Evolutionary conservation across 495 filamentous ascomycete species (phyloP), one percentile per base, ranked within the genome.

Genomic region (Penicillium diatomitis): DNA sequence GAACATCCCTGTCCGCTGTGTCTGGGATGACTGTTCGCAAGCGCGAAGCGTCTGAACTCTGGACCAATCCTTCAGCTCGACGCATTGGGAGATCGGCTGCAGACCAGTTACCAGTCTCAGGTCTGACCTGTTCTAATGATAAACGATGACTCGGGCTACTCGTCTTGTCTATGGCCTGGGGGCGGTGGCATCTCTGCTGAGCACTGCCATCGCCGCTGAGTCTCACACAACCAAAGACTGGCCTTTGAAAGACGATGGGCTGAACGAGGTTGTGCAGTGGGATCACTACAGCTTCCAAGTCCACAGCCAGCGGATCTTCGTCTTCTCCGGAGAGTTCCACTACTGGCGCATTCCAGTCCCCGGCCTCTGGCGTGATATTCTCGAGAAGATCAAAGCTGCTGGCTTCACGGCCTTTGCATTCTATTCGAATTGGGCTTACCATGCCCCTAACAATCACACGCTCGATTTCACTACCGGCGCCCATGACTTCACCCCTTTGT

Each of bases 341-440:
- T 82, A 81, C 57, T 80, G 74, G 74, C 73, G 77, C 35, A 70
- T 78, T 34, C 78, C 78, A 0, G 77, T 80, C 4, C 80, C 78
- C 1, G 74, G 69, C 10, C 61, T 83, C 6, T 83, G 80, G 79
- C 61, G 71, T 10, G 79, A 83, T 55, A 66, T 82, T 27, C 66
- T 83, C 1, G 69, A 84, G 55, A 84, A 84, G 57, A 73, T 83
- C 47, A 83, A 82, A 61, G 79, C 81, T 8, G 71, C 76, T 10
- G 79, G 80, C 5, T 77, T 78, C 54, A 76, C 75, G 10, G 68
- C 70, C 0, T 72, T 76, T 41, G 69, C 77, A 11, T 71, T 82
- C 50, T 82, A 82, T 56, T 69, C 71, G 29, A 69, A 73, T 60
- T 79, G 78, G 80, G 73, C 71, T 6, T 81, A 76, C 56, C 79